Evolutionary conservation across 2,329 filamentous ascomycete genomes (phyloP).

Genomic region (Cladophialophora bantiana): DNA sequence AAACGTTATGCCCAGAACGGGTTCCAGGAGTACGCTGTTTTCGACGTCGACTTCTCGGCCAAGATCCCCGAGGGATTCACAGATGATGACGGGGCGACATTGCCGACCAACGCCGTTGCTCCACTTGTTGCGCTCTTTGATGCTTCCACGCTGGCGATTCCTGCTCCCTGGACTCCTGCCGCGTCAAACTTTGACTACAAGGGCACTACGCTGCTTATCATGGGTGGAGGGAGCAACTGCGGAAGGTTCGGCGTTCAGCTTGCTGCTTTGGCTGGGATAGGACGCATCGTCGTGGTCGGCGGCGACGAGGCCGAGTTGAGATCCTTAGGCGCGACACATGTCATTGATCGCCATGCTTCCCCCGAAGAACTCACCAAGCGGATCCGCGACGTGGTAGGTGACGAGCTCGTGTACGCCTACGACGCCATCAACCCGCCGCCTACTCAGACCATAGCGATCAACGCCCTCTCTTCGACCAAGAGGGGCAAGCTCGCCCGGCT

Average conservation of each 20-base stretch:
- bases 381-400: slow-evolving; percentile 49
- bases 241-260: slow-evolving; percentile 42
- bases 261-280: slow-evolving; percentile 44
- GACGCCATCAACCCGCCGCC: slow-evolving; percentile 45
- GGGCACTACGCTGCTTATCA: slow-evolving; percentile 36
- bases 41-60: slow-evolving; percentile 43
- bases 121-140: slow-evolving; percentile 48
- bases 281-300: slow-evolving; percentile 49
- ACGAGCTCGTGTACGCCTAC: slow-evolving; percentile 50
- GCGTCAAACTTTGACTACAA: slow-evolving; percentile 37
- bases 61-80: slow-evolving; percentile 47
- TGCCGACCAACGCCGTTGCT: slow-evolving; percentile 49
- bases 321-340: slow-evolving; percentile 50
- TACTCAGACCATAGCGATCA: slow-evolving; percentile 44
- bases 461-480: slow-evolving; percentile 47
- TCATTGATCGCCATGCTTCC: slow-evolving; percentile 50
- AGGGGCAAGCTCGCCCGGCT: slow-evolving; percentile 46
- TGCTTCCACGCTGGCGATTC: slow-evolving; percentile 43
- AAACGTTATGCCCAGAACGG: slow-evolving; percentile 36
- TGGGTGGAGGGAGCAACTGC: slow-evolving; percentile 42
- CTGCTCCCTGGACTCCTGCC: slow-evolving; percentile 31
- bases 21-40: slow-evolving; percentile 50
- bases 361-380: slow-evolving; percentile 43
- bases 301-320: slow-evolving; percentile 46
- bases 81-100: slow-evolving; percentile 48